These are phyloP conservation scores for Irpex rosettiformis DNA, from an alignment of 1,284 basidiomycete genomes.

Conservation along the genomic window DNA sequence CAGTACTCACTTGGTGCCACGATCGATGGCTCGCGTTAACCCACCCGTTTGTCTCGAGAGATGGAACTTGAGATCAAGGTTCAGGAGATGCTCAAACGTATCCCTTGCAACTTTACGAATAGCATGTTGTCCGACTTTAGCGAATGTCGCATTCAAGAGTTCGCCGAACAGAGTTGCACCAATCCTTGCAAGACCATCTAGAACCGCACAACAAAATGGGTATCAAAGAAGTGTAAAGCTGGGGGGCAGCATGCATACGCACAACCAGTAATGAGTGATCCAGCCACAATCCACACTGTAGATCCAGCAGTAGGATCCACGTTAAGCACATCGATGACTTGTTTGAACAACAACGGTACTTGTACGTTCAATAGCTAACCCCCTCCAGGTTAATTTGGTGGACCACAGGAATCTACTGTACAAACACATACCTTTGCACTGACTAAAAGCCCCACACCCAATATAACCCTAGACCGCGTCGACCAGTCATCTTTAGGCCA, in stretches of 20 bases:
- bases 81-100: slow-evolving; percentile 91
- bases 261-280: slow-evolving; percentile 90
- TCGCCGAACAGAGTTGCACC: slow-evolving; percentile 90
- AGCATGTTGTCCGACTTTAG: slow-evolving; percentile 92
- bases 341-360: slow-evolving; percentile 95
- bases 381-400: background rate
- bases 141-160: slow-evolving; percentile 94
- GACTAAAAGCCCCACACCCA: slow-evolving; percentile 82
- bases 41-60: slow-evolving; percentile 94
- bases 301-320: slow-evolving; percentile 75
- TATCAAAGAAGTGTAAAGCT: slow-evolving; percentile 2
- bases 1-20: slow-evolving; percentile 84
- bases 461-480: slow-evolving; percentile 73
- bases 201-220: background rate
- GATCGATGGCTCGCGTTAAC: slow-evolving; percentile 92
- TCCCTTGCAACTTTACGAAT: slow-evolving; percentile 91
- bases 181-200: slow-evolving; percentile 90
- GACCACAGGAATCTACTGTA: background rate
- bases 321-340: slow-evolving; percentile 87
- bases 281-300: slow-evolving; percentile 90
- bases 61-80: slow-evolving; percentile 92
- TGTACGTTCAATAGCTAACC: slow-evolving; percentile 85
- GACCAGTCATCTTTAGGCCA: slow-evolving; percentile 79
- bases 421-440: slow-evolving; percentile 72
- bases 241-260: slow-evolving; percentile 30